Evolutionary conservation across 2,329 filamentous ascomycete genomes (phyloP).

Genomic region (Ceratocystis huliohia): DNA sequence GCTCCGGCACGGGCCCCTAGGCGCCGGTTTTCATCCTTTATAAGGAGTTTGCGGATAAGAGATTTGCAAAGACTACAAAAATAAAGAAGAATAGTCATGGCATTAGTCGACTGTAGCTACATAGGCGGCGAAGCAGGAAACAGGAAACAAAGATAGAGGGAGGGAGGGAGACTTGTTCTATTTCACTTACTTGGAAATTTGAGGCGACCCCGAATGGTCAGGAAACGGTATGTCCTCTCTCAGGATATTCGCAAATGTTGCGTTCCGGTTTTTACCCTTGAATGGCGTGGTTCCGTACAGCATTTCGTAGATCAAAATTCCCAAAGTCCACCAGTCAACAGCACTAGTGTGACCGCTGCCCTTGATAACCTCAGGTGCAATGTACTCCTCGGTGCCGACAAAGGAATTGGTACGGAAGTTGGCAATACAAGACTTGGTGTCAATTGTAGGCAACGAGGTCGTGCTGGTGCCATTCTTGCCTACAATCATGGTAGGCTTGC

Average conservation of each 20-base stretch:
- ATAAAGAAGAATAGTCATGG: neutral
- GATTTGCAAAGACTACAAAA: constrained; percentile 75
- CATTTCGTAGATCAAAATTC: constrained; percentile 98
- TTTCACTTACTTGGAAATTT: constrained; percentile 73
- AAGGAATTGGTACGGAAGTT: constrained; percentile 98
- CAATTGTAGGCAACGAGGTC: constrained; percentile 84
- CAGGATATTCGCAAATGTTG: constrained; percentile 94
- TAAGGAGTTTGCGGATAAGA: constrained; percentile 86
- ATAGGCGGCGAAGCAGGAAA: neutral
- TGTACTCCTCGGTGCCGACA: constrained; percentile 97
- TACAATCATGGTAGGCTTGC: constrained; percentile 95
- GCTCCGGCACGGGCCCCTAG: constrained; percentile 88
- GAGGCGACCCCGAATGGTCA: constrained; percentile 69
- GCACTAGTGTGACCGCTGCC: constrained; percentile 96
- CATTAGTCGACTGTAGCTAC: constrained; percentile 18
- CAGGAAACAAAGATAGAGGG: too few species aligned
- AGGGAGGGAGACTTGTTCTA: neutral
- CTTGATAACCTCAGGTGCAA: constrained; percentile 97
- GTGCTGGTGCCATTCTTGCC: constrained; percentile 78
- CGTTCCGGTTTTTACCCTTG: constrained; percentile 97
- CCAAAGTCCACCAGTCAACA: constrained; percentile 98
- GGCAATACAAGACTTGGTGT: constrained; percentile 95
- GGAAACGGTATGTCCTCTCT: constrained; percentile 93
- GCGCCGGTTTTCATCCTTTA: constrained; percentile 92
- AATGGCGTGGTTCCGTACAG: constrained; percentile 96